Conservation (phyloP, 2,329 filamentous ascomycete species). For the Sodiomyces alkalinus region DNA sequence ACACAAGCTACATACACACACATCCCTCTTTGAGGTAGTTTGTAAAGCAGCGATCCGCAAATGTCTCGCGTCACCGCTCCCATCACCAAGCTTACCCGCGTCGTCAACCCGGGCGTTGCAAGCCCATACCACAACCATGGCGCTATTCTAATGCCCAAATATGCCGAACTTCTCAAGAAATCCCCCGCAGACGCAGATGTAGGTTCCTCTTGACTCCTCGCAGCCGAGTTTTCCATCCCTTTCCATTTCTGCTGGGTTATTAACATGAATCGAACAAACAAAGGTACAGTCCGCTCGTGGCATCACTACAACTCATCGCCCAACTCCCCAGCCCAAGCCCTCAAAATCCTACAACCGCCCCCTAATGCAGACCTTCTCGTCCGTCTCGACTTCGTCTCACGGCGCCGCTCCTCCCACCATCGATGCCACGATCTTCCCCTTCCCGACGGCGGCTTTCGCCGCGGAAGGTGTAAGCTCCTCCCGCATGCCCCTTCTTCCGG, state of each 20-base stretch:
- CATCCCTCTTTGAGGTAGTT: no score
- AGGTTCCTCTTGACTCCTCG: no score
- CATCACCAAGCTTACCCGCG: constrained; percentile 31
- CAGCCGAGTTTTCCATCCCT: no score
- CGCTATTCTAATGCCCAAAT: constrained; percentile 28
- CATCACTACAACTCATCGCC: constrained; percentile 32
- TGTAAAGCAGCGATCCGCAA: constrained; percentile 5
- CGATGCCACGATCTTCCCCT: constrained; percentile 39
- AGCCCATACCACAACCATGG: constrained; percentile 16
- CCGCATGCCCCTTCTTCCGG: constrained; percentile 44
- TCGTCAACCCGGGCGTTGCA: constrained; percentile 24
- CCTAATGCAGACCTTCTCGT: constrained; percentile 49
- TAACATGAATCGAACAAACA: constrained; percentile 5
- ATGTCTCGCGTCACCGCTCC: constrained; percentile 37
- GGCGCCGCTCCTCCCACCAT: constrained; percentile 24
- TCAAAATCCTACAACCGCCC: constrained; percentile 23
- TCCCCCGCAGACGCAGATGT: constrained; percentile 23
- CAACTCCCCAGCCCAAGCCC: constrained; percentile 23
- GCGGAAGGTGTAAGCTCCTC: constrained; percentile 22
- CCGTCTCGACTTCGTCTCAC: no score
- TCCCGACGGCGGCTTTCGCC: constrained; percentile 17
- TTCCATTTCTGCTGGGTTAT: no score
- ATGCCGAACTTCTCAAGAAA: constrained; percentile 27
- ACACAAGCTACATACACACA: constrained; percentile 1
- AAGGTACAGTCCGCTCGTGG: constrained; percentile 19